Base-by-base conservation (phyloP, 2,329 filamentous ascomycete species). In the Karstenula rhodostoma region DNA sequence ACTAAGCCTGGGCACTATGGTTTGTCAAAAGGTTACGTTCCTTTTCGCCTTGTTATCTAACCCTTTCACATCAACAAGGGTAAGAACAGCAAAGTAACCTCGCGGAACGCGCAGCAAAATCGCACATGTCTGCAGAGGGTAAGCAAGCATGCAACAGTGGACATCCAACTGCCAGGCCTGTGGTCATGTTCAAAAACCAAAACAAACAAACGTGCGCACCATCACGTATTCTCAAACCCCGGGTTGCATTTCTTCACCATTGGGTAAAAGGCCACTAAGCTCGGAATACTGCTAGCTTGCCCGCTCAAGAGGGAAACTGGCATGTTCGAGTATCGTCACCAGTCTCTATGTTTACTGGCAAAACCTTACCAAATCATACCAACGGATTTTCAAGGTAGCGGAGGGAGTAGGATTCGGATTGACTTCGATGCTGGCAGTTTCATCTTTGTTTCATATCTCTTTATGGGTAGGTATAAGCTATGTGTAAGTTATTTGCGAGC, bases 1-100 rank as follows among this genome's bases (percentile, higher is more conserved):
- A 89, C 75, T 88, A 67, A 79, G 70, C 62, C 53, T 44, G 53
- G 22, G 40, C 58, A 56, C 59, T 71, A 70, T 70, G 75, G 75
- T 78, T 78, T 78, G 75, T 77, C 72, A 69, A 71, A 70, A 74
- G 73, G 73, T 72, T 76, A 73, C 67, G 64, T 72, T 68, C 68
- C 66, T 65, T 66, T 71, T 70, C 69, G 60, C 65, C 69, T 69
- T 68, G 58, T 63, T 56, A 51, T 64, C 61, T 68, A 67, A 68
- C 68, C 73, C 69, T 71, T 35, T 19, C 47, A 65, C 65, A 67
- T 67, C 72, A 64, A 62, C 62, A 71, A 75, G 73, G 73, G 74
- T 77, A 77, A 77, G 75, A 73, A 61, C 63, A 66, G 63, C 64
- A 62, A 58, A 65, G 64, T 63, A 57, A 49, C 60, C 50, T 67